phyloP scores from a whole-genome alignment of 2,329 filamentous ascomycete species.

The Apiospora hydei region DNA sequence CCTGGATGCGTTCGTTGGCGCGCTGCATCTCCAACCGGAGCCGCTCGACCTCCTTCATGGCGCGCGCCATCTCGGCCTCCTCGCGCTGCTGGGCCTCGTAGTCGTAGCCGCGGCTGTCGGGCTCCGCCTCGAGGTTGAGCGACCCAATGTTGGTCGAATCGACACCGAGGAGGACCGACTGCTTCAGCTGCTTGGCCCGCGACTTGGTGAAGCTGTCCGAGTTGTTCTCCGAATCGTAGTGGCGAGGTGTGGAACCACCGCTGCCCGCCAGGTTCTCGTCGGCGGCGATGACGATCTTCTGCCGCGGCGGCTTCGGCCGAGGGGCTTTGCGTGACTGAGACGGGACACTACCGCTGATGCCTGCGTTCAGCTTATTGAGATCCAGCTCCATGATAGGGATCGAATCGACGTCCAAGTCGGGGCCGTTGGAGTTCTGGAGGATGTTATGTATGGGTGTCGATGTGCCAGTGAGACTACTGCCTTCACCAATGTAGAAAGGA shows the following conservation, averaged over 20 bases:
- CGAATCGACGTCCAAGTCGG: constrained; percentile 86
- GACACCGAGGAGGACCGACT: constrained; percentile 75
- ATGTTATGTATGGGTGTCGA: constrained; percentile 84
- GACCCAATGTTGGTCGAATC: constrained; percentile 83
- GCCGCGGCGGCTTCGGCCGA: constrained; percentile 50
- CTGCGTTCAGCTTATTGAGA: constrained; percentile 62
- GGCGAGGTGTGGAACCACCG: constrained; percentile 56
- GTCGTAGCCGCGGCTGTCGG: constrained; percentile 52
- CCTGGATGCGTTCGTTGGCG: constrained; percentile 76
- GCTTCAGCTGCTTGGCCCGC: constrained; percentile 61
- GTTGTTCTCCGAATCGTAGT: constrained; percentile 63
- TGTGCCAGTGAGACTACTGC: constrained; percentile 61
- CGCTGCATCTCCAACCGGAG: constrained; percentile 89
- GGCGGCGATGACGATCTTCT: constrained; percentile 71
- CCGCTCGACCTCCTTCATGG: constrained; percentile 87
- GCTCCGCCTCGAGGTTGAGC: constrained; percentile 70
- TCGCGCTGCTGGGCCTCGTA: constrained; percentile 75
- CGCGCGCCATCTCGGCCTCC: constrained; percentile 87
- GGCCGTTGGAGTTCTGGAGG: constrained; percentile 73
- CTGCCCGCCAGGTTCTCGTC: constrained; percentile 74
- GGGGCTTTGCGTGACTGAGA: constrained; percentile 35
- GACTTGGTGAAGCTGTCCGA: constrained; percentile 57
- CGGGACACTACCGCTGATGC: constrained; percentile 41
- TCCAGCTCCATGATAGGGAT: constrained; percentile 96
- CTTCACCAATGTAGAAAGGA: constrained; percentile 85